Base-by-base conservation (phyloP, 169 alveolate genomes). In the Plasmodium vivax region DNA sequence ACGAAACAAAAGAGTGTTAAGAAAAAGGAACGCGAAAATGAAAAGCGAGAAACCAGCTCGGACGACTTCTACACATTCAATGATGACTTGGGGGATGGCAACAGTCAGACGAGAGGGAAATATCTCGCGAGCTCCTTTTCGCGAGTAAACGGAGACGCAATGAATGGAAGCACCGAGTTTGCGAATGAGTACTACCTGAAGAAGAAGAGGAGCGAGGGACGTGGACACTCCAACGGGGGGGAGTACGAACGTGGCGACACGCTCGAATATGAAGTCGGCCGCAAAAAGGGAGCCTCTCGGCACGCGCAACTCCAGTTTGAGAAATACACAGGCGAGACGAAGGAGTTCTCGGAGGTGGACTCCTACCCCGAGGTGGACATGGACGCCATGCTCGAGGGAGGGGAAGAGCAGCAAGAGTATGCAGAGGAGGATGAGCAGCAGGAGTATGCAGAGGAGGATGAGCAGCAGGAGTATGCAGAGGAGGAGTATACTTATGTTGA, bases 141-240 rank as follows among this genome's bases (percentile, higher is more conserved):
- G 27, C 73, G 82, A 43, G 71, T 38, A 56, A 85, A 85, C 9
- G 94, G 62, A 41, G 83, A 90, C 34, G 45, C 45, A 80, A 80
- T 83, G 8, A 90, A 79, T 90, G 94, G 32, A 14, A 90, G 94
- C 51, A 90, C 83, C n/a, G 94, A 90, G 41, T 58, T 58, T 80
- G 32, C 90, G 23, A 81, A 62, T 12, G 90, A 90, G 32, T 30
- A 90, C 38, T 81, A 79, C 56, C 34, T 47, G 10, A 79, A 90
- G 51, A 79, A 90, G 27, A 81, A 81, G 45, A 90, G 36, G 41
- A 51, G 34, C n/a, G 88, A 90, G 30, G n/a, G 51, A 27, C 45
- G 34, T 38, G 73, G 47, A 47, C 51, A 16, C 73, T 9, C 36
- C 38, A 36, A 51, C 41, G 56, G 82, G 23, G 19, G 38, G 6